Evolutionary conservation across 2,329 filamentous ascomycete species (phyloP).

Genomic region (Didymosphaeria variabile): DNA sequence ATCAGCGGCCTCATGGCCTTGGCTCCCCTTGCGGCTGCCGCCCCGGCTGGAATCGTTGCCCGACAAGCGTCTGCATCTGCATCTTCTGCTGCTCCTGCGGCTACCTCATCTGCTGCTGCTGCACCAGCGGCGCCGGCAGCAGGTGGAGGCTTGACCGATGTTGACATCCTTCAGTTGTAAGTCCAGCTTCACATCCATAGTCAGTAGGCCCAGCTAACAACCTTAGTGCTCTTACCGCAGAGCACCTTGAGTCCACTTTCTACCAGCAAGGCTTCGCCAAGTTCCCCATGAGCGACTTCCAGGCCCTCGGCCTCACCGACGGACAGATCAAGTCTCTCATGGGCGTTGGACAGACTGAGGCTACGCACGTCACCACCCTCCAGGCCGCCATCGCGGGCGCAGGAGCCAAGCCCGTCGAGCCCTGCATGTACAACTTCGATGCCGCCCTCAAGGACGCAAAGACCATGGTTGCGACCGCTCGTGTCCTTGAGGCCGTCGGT

Average conservation of each 20-base stretch:
- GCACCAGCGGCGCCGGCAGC: constrained; percentile 31
- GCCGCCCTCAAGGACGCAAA: constrained; percentile 67
- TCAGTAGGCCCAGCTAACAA: constrained; percentile 34
- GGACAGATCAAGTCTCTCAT: constrained; percentile 68
- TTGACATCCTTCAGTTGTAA: constrained; percentile 65
- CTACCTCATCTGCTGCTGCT: constrained; percentile 23
- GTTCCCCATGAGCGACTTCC: constrained; percentile 72
- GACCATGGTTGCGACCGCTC: constrained; percentile 74
- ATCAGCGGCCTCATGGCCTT: constrained; percentile 47
- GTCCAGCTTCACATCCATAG: constrained; percentile 32
- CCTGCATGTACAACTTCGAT: constrained; percentile 76
- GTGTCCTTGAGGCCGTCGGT: constrained; percentile 76
- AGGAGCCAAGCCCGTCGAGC: constrained; percentile 71
- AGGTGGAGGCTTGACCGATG: constrained; percentile 54
- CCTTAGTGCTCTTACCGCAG: constrained; percentile 73
- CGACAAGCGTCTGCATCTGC: constrained; percentile 31
- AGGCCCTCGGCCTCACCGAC: constrained; percentile 66
- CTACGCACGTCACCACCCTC: constrained; percentile 68
- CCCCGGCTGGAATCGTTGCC: constrained; percentile 36
- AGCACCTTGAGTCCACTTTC: constrained; percentile 77
- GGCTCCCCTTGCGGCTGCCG: constrained; percentile 45
- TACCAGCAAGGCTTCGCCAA: constrained; percentile 75
- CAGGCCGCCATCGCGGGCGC: constrained; percentile 68
- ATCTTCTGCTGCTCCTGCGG: constrained; percentile 11
- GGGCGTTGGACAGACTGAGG: constrained; percentile 70